These are phyloP conservation scores for Nicotiana tabacum DNA, from an alignment of 257 asterid species.

Conservation along the genomic window DNA sequence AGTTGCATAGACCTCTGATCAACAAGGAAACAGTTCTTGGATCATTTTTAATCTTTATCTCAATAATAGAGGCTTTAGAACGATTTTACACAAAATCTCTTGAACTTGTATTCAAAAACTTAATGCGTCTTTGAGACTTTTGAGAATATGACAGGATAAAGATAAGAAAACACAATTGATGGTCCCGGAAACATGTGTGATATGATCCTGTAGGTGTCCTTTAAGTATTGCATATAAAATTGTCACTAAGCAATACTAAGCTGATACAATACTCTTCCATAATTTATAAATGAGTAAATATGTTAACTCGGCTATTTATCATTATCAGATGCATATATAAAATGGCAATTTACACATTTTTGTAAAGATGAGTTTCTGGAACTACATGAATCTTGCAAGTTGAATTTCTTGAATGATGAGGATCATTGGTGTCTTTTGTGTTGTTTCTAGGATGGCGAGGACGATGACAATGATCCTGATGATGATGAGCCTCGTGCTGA, in stretches of 20 bases:
- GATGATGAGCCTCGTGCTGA: conserved; percentile 81
- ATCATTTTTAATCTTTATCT: neutral
- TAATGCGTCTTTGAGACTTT: neutral
- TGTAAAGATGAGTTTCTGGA: neutral
- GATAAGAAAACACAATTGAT: neutral
- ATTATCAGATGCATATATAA: neutral
- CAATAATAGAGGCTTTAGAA: neutral
- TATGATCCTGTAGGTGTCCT: neutral
- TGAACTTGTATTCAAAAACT: neutral
- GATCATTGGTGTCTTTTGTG: neutral
- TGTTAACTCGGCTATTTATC: neutral
- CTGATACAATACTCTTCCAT: neutral
- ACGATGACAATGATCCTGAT: conserved; percentile 66
- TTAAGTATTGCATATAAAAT: neutral
- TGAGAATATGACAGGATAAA: neutral
- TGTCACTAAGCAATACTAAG: neutral
- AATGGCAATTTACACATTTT: neutral
- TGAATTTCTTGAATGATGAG: neutral
- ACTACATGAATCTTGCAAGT: neutral
- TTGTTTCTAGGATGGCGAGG: conserved; percentile 64
- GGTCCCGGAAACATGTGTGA: neutral
- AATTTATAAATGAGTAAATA: no score
- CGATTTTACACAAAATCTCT: neutral
- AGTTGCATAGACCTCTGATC: neutral
- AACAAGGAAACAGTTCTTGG: neutral